A percentile compares a stretch with the other conserved stretches of the same genome.
Evolutionary conservation across 2,329 filamentous ascomycete species (phyloP).

Genomic region (Escovopsis weberi): DNA sequence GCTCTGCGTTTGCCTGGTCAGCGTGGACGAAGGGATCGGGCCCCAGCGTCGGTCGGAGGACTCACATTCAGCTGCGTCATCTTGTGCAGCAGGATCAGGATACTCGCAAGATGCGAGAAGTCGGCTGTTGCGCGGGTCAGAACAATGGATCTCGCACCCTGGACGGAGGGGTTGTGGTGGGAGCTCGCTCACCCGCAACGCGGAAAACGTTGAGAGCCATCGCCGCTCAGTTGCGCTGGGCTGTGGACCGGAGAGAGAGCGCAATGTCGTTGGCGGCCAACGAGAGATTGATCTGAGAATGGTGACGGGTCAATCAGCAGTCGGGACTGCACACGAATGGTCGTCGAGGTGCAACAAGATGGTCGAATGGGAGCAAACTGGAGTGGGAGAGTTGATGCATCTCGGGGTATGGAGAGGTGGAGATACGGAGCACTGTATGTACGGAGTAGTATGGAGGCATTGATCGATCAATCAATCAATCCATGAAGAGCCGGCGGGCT

Average conservation of each 20-base stretch:
- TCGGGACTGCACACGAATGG: neutral
- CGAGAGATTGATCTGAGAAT: neutral
- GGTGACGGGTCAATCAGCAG: neutral
- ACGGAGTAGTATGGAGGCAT: neutral
- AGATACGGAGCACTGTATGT: neutral
- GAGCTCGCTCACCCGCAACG: slow-evolving; percentile 35
- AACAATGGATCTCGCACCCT: slow-evolving; percentile 3
- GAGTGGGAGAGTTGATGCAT: neutral
- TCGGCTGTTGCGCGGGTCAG: slow-evolving; percentile 47
- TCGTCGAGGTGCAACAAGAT: neutral
- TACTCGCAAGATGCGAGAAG: slow-evolving; percentile 87
- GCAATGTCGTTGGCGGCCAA: too few species aligned
- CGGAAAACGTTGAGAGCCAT: slow-evolving; percentile 46
- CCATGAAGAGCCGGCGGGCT: slow-evolving; percentile 3
- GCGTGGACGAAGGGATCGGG: slow-evolving; percentile 5
- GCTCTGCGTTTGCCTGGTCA: slow-evolving; percentile 44
- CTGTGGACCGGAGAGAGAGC: neutral
- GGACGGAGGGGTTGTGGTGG: neutral
- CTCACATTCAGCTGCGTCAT: slow-evolving; percentile 84
- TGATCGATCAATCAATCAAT: neutral
- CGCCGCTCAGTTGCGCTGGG: slow-evolving; percentile 6
- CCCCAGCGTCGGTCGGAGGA: slow-evolving; percentile 6
- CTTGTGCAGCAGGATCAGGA: slow-evolving; percentile 90
- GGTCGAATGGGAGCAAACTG: neutral
- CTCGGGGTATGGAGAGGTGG: neutral